phyloP scores from a whole-genome alignment of 1,284 basidiomycete species.

The Puccinia polysora region DNA sequence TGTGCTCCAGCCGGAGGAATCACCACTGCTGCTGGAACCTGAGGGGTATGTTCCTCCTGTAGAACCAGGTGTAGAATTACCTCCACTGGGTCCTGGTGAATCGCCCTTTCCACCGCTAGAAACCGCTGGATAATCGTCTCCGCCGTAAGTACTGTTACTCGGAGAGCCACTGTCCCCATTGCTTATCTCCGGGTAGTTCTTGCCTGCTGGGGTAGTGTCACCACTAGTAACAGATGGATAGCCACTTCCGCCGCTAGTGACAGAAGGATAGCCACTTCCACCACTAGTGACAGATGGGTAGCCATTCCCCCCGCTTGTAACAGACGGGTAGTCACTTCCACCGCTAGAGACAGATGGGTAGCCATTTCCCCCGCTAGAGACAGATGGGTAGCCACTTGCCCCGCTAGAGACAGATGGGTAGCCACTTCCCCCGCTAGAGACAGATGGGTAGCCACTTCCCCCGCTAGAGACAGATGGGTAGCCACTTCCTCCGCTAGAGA shows the following conservation, averaged over 20 bases:
- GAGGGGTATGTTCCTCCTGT: not conserved
- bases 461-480: constrained; percentile 13
- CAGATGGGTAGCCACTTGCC: not conserved
- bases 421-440: not conserved
- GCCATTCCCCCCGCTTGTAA: not conserved
- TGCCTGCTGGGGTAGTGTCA: too few species aligned
- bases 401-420: not conserved
- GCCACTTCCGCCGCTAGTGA: too few species aligned
- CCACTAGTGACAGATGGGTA: not conserved
- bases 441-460: constrained; percentile 8
- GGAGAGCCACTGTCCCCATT: too few species aligned
- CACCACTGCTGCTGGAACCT: too few species aligned
- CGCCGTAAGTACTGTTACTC: too few species aligned
- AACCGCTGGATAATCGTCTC: too few species aligned
- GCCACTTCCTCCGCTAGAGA: not conserved
- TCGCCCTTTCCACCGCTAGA: too few species aligned
- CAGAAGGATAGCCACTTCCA: not conserved
- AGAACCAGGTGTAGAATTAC: not conserved
- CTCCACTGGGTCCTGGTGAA: constrained; percentile 2
- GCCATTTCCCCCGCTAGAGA: not conserved
- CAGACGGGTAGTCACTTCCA: not conserved
- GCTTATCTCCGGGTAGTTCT: too few species aligned
- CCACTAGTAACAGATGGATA: too few species aligned
- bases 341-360: constrained; percentile 5
- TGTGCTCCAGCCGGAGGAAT: not conserved